phyloP scores from a whole-genome alignment of 2,329 filamentous ascomycete species.

The Cladosporium sp. region DNA sequence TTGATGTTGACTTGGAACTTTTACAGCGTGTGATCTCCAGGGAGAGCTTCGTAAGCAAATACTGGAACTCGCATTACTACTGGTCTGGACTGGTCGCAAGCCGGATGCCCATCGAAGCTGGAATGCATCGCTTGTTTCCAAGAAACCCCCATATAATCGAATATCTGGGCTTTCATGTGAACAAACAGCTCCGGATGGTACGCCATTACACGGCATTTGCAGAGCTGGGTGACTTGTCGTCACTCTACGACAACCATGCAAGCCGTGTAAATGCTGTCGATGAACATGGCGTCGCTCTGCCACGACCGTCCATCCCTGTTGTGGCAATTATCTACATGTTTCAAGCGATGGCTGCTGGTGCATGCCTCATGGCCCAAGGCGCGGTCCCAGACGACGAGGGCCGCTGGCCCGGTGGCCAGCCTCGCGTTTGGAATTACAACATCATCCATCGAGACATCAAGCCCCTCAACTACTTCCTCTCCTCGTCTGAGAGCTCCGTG shows the following conservation, averaged over 20 bases:
- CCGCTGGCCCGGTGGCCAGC: background rate
- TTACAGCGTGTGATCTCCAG: slow-evolving; percentile 2
- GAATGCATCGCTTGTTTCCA: background rate
- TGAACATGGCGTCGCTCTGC: background rate
- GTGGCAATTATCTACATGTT: background rate
- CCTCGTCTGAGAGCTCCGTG: background rate
- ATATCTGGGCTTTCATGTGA: background rate
- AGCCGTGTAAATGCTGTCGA: background rate
- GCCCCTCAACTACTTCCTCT: slow-evolving; percentile 1
- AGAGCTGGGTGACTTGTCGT: background rate
- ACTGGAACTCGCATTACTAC: background rate
- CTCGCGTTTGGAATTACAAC: background rate
- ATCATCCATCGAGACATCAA: slow-evolving; percentile 14
- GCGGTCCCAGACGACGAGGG: background rate
- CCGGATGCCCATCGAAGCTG: background rate
- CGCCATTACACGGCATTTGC: slow-evolving; percentile 11
- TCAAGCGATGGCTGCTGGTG: slow-evolving; percentile 10
- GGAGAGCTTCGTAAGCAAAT: background rate
- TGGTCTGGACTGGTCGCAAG: background rate
- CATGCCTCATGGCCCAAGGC: slow-evolving; percentile 12
- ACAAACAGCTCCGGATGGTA: background rate
- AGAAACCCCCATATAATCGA: background rate
- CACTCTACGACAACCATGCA: background rate
- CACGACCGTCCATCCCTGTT: background rate
- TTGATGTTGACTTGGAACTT: background rate